Evolutionary conservation across 2,329 filamentous ascomycete species (phyloP).

Genomic region (Scytalidium sp.): DNA sequence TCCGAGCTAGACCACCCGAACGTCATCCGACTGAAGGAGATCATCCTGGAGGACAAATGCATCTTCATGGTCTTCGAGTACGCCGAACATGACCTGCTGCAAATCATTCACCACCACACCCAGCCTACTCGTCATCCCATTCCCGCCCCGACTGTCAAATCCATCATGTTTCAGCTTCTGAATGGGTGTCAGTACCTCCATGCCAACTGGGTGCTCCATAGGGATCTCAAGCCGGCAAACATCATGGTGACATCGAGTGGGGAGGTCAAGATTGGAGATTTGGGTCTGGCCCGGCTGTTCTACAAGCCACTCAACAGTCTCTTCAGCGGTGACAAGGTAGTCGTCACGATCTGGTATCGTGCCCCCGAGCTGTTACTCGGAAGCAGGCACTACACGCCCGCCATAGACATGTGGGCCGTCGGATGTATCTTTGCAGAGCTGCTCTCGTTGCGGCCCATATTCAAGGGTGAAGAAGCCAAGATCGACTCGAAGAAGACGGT

Average conservation of each 20-base stretch:
- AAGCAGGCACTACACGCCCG: conserved; percentile 92
- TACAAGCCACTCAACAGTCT: conserved; percentile 90
- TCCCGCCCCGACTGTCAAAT: conserved; percentile 83
- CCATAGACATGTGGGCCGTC: conserved; percentile 96
- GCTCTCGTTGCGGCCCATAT: conserved; percentile 85
- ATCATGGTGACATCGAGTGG: conserved; percentile 95
- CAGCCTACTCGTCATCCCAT: conserved; percentile 86
- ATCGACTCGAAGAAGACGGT: conserved; percentile 98
- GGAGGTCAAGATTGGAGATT: conserved; percentile 90
- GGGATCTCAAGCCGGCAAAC: conserved; percentile 95
- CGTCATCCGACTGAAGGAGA: conserved; percentile 87
- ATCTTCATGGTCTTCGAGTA: conserved; percentile 99
- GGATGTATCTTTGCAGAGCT: conserved; percentile 98
- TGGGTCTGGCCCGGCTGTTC: conserved; percentile 88
- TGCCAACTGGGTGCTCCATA: conserved; percentile 94
- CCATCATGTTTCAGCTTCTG: conserved; percentile 92
- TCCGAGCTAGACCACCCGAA: conserved; percentile 87
- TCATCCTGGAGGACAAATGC: conserved; percentile 96
- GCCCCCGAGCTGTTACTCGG: conserved; percentile 91
- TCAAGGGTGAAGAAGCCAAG: conserved; percentile 98
- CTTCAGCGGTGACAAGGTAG: conserved; percentile 94
- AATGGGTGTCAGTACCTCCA: conserved; percentile 95
- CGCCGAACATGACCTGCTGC: conserved; percentile 92
- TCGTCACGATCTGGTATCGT: conserved; percentile 98
- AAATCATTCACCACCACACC: conserved; percentile 96